These are phyloP conservation scores for Sanghuangporus weigelae DNA, from an alignment of 1,284 basidiomycete genomes.

Conservation along the genomic window DNA sequence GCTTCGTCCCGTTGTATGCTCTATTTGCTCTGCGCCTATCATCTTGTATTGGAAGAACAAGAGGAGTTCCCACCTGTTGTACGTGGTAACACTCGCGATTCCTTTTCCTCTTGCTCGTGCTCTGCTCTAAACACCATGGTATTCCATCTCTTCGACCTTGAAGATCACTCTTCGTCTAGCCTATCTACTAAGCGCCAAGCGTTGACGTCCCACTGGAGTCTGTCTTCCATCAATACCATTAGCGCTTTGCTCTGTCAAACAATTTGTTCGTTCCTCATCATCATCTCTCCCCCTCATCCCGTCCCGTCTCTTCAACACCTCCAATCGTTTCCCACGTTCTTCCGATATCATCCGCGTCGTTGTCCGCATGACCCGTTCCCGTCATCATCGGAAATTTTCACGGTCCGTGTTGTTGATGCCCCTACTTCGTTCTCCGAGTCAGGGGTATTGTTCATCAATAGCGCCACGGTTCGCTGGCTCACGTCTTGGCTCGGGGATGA, in stretches of 20 bases:
- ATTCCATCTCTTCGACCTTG: no score
- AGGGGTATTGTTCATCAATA: background rate
- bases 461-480: background rate
- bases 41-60: no score
- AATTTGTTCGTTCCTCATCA: background rate
- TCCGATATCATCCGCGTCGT: background rate
- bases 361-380: background rate
- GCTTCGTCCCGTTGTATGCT: background rate
- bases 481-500: conserved; percentile 11
- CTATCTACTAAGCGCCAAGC: no score
- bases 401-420: background rate
- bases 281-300: background rate
- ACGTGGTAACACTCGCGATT: no score
- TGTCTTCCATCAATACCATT: background rate
- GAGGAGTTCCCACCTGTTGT: no score
- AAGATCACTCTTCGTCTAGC: no score
- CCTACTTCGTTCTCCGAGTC: conserved; percentile 10
- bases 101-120: no score
- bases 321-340: conserved; percentile 7
- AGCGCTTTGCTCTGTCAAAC: background rate
- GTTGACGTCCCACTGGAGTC: no score
- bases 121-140: no score
- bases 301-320: background rate
- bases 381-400: background rate
- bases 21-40: background rate